Conservation (phyloP, 306 rosid species). For the Corylus heterophylla region DNA sequence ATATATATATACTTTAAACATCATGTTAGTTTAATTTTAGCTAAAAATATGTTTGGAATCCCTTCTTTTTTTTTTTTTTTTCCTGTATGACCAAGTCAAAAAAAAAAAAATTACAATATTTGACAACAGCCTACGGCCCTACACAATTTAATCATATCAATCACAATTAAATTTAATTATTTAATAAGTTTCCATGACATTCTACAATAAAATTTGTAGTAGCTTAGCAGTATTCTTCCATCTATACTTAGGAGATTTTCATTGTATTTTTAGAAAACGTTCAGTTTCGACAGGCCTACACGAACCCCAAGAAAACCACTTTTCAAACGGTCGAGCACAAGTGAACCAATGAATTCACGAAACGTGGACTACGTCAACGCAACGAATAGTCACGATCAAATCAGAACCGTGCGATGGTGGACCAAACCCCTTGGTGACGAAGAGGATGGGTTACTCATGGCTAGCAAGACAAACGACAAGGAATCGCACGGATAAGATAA, state of each 20-base stretch:
- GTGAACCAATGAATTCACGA: neutral
- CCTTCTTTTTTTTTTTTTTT: no score
- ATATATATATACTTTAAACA: no score
- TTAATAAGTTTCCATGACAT: no score
- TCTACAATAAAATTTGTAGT: no score
- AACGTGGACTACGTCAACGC: neutral
- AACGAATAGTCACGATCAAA: constrained; percentile 6
- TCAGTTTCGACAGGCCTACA: no score
- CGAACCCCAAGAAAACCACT: neutral
- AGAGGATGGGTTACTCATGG: neutral
- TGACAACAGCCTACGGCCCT: no score
- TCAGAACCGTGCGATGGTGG: neutral
- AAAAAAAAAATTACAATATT: no score
- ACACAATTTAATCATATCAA: neutral
- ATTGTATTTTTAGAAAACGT: neutral
- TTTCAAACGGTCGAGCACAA: neutral
- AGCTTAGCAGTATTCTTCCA: no score
- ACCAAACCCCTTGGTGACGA: neutral
- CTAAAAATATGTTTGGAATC: no score
- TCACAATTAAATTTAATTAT: no score
- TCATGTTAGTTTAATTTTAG: no score
- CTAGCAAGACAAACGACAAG: neutral
- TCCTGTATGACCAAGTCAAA: no score
- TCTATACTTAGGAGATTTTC: neutral
- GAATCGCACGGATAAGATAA: neutral